phyloP scores from a whole-genome alignment of 169 alveolate genomes.

The Cryptosporidium ryanae region DNA sequence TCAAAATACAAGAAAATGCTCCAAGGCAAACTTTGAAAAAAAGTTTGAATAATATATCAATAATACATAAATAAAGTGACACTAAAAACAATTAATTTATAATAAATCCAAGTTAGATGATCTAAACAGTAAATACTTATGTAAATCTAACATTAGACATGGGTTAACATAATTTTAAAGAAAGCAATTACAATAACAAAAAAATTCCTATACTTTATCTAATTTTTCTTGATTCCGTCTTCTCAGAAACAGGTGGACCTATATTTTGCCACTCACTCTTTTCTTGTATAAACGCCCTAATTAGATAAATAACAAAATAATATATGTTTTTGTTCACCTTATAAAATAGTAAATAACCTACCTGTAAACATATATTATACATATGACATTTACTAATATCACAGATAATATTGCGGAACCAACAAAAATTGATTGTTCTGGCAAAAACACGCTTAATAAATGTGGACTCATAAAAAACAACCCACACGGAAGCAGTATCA shows the following conservation, averaged over 20 bases:
- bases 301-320: neutral
- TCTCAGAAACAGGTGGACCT: constrained; percentile 55
- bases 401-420: constrained; percentile 64
- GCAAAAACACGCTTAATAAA: constrained; percentile 23
- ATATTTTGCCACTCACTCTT: constrained; percentile 72
- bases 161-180: too few relatives aligned
- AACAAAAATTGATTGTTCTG: constrained; percentile 43
- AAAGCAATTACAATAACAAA: neutral
- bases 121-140: too few relatives aligned
- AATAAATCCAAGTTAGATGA: too few relatives aligned
- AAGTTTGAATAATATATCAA: too few relatives aligned
- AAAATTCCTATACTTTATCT: constrained; percentile 1
- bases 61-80: too few relatives aligned
- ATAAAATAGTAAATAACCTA: constrained; percentile 19
- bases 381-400: constrained; percentile 47
- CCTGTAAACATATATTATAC: constrained; percentile 61
- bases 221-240: constrained; percentile 22
- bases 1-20: too few relatives aligned
- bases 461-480: constrained; percentile 36
- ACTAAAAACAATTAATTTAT: too few relatives aligned
- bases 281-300: constrained; percentile 68
- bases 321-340: neutral
- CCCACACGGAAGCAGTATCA: constrained; percentile 65
- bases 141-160: too few relatives aligned
- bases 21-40: too few relatives aligned